Percentiles rank a stretch among this genome's conserved stretches.
Evolutionary conservation across 768 basidiomycete species (phyloP).

Genomic region (Suillus paluster): DNA sequence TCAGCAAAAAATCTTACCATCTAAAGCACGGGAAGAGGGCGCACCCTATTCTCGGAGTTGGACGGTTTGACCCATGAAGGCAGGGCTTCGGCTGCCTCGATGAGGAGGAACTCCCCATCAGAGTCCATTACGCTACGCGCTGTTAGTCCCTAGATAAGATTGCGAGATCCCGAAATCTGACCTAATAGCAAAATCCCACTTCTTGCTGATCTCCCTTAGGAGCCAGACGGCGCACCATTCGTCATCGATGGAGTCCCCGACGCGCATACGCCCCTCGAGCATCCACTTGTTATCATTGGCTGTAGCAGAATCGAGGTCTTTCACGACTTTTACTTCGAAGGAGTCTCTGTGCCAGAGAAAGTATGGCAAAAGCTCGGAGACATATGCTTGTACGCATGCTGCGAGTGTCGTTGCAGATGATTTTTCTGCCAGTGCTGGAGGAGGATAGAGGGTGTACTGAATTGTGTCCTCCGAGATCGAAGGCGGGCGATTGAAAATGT

Average conservation of each 20-base stretch:
- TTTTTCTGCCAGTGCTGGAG: slow-evolving; percentile 56
- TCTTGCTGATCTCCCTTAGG: slow-evolving; percentile 71
- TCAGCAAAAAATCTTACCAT: slow-evolving; percentile 38
- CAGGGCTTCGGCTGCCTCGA: slow-evolving; percentile 91
- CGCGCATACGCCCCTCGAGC: slow-evolving; percentile 84
- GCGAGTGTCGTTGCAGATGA: slow-evolving; percentile 67
- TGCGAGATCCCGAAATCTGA: slow-evolving; percentile 38
- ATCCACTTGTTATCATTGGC: slow-evolving; percentile 48
- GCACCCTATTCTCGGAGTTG: slow-evolving; percentile 92
- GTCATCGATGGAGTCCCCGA: slow-evolving; percentile 97
- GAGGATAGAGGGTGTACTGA: slow-evolving; percentile 74
- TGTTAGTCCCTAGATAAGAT: slow-evolving; percentile 10
- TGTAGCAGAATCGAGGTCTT: slow-evolving; percentile 42
- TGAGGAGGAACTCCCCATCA: slow-evolving; percentile 95
- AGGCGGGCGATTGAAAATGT: slow-evolving; percentile 76
- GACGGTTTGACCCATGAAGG: slow-evolving; percentile 91
- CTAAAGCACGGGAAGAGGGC: slow-evolving; percentile 39
- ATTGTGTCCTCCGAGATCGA: slow-evolving; percentile 87
- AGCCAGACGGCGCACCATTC: slow-evolving; percentile 97
- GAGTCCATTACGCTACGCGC: slow-evolving; percentile 66
- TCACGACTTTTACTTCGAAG: slow-evolving; percentile 75
- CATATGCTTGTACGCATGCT: slow-evolving; percentile 62
- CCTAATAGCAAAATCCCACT: slow-evolving; percentile 85
- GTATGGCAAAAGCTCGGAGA: slow-evolving; percentile 56
- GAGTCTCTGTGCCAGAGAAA: slow-evolving; percentile 87